Conservation (phyloP, 2,329 filamentous ascomycete species). For the Cytospora leucostoma region DNA sequence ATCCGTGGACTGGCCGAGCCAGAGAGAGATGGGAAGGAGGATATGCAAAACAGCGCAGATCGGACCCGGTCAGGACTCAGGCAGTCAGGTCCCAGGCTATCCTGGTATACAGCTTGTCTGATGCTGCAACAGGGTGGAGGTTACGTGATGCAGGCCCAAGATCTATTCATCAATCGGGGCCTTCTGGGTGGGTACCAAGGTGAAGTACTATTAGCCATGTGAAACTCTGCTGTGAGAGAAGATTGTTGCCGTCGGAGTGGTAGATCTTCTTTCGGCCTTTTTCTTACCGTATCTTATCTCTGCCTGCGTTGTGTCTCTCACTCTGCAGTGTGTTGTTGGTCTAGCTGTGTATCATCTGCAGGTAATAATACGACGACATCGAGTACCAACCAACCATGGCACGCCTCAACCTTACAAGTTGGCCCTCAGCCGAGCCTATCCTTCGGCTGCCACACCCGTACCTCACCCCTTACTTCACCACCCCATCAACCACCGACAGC, state of each 20-base stretch:
- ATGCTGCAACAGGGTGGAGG: background rate
- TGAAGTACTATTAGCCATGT: background rate
- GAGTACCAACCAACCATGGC: conserved; percentile 19
- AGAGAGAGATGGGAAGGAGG: background rate
- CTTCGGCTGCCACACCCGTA: conserved; percentile 38
- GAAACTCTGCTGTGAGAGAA: background rate
- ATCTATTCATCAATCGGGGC: conserved; percentile 15
- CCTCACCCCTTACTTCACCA: conserved; percentile 34
- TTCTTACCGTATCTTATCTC: background rate
- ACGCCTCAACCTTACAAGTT: conserved; percentile 31
- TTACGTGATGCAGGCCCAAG: background rate
- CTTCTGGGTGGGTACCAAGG: background rate
- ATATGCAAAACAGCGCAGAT: background rate
- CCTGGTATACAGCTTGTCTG: conserved; percentile 1
- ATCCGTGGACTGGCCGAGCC: background rate
- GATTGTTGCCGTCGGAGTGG: background rate
- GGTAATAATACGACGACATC: background rate
- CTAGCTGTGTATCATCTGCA: background rate
- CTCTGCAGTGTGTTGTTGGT: background rate
- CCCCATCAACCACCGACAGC: conserved; percentile 23
- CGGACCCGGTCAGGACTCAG: conserved; percentile 4
- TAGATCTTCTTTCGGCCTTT: background rate
- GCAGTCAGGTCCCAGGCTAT: background rate
- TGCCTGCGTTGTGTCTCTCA: background rate
- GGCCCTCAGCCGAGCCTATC: conserved; percentile 32